Conservation (phyloP, 768 basidiomycete species). For the Podaxis sp. region DNA sequence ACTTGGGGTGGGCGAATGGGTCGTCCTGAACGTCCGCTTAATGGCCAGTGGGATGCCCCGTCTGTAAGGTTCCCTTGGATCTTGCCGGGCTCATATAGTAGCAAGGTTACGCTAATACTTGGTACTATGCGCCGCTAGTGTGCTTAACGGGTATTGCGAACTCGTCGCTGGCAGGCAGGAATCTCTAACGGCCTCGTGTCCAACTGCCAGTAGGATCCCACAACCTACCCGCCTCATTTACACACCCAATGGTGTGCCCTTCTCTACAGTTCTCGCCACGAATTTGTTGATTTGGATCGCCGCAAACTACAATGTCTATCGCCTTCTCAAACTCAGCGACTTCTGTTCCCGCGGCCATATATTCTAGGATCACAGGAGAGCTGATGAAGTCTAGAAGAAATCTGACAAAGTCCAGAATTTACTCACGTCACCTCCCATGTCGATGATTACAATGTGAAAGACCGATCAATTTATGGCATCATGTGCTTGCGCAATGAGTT, state of each 20-base stretch:
- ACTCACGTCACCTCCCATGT: not conserved
- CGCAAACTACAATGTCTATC: not conserved
- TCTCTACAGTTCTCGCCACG: not conserved
- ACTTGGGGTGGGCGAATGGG: not conserved
- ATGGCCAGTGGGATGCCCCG: not conserved
- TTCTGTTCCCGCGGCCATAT: not conserved
- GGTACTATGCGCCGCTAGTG: not conserved
- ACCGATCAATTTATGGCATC: constrained; percentile 6
- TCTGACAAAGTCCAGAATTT: not conserved
- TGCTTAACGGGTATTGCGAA: not conserved
- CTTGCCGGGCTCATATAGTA: not conserved
- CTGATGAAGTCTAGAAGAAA: not conserved
- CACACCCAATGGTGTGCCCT: not conserved
- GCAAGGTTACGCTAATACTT: not conserved
- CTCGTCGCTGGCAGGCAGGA: not conserved
- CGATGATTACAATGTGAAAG: not conserved
- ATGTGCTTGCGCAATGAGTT: not conserved
- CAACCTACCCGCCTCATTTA: not conserved
- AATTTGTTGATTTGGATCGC: not conserved
- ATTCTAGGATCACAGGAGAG: too few species aligned
- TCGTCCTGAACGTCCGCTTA: not conserved
- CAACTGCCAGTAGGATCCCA: not conserved
- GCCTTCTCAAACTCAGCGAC: not conserved
- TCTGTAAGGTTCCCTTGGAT: not conserved
- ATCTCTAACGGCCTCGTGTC: not conserved